Percentiles rank a stretch among this genome's conserved stretches.
These are phyloP conservation scores for Stylonectria norvegica DNA, from an alignment of 2,329 filamentous ascomycete species.

Conservation along the genomic window DNA sequence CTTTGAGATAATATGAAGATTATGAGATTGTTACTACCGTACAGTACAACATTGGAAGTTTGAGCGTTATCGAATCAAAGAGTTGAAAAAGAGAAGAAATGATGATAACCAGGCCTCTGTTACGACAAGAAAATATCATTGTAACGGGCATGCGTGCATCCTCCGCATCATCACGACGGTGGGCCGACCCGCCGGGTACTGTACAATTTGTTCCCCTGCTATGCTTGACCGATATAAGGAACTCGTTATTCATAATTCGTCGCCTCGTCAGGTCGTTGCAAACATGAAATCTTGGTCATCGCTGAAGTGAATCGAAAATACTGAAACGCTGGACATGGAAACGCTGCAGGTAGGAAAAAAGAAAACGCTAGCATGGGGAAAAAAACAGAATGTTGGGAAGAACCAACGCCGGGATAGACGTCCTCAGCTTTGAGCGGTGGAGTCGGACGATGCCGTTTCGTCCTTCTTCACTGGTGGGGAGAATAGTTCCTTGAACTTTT, in stretches of 20 bases:
- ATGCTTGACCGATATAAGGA: slow-evolving; percentile 16
- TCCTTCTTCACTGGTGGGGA: slow-evolving; percentile 21
- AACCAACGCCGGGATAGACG: not conserved
- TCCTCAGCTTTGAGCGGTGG: not conserved
- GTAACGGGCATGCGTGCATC: slow-evolving; percentile 8
- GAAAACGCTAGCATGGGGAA: slow-evolving; percentile 4
- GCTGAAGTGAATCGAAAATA: slow-evolving; percentile 15
- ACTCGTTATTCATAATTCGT: slow-evolving; percentile 26
- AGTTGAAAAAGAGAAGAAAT: slow-evolving; percentile 8
- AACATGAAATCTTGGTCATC: slow-evolving; percentile 15
- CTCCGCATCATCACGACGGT: slow-evolving; percentile 12
- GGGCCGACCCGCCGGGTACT: slow-evolving; percentile 13
- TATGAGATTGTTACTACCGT: slow-evolving; percentile 23
- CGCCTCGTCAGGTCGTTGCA: no score
- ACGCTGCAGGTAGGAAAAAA: slow-evolving; percentile 10
- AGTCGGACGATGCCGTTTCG: slow-evolving; percentile 1
- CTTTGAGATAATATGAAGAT: slow-evolving; percentile 13
- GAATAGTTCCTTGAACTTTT: slow-evolving; percentile 43
- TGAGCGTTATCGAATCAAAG: slow-evolving; percentile 24
- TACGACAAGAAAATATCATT: slow-evolving; percentile 11
- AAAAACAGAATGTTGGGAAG: not conserved
- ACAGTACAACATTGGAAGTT: slow-evolving; percentile 20
- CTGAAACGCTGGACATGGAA: no score
- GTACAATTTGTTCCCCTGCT: slow-evolving; percentile 24
- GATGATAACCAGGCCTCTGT: slow-evolving; percentile 13